These are phyloP conservation scores for Colletotrichum neosansevieriae DNA, from an alignment of 2,329 filamentous ascomycete species.

Conservation along the genomic window DNA sequence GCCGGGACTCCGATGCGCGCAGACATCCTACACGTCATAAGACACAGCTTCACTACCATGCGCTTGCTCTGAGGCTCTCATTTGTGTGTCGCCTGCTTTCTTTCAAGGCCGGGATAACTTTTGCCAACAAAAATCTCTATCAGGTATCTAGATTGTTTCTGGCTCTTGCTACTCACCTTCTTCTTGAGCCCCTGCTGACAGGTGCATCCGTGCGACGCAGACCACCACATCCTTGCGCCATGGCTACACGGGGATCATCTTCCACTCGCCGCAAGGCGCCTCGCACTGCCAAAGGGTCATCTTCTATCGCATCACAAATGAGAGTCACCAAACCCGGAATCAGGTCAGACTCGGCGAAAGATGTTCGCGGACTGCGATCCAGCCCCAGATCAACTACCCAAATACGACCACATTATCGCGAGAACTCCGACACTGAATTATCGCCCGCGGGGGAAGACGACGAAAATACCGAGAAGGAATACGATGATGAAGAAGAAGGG, in stretches of 20 bases:
- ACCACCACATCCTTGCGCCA: conserved; percentile 7
- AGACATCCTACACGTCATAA: no score
- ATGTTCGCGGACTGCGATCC: not conserved
- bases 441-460: conserved; percentile 10
- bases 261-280: conserved; percentile 24
- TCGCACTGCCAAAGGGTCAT: not conserved
- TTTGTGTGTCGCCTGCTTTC: not conserved
- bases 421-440: conserved; percentile 19
- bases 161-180: not conserved
- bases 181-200: conserved; percentile 3
- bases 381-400: conserved; percentile 17
- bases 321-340: conserved; percentile 18
- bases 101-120: not conserved
- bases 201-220: conserved; percentile 16
- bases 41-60: conserved; percentile 5
- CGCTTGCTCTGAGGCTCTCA: not conserved
- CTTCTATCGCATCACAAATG: conserved; percentile 8
- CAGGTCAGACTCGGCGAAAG: conserved; percentile 1
- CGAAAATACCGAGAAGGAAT: conserved; percentile 1
- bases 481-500: conserved; percentile 6
- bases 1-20: no score
- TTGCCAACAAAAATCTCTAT: not conserved
- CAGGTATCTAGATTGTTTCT: not conserved
- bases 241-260: conserved; percentile 21
- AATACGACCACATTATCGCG: conserved; percentile 8